Base-by-base conservation (phyloP, 768 basidiomycete genomes). In the Podaxis carcinomalis region DNA sequence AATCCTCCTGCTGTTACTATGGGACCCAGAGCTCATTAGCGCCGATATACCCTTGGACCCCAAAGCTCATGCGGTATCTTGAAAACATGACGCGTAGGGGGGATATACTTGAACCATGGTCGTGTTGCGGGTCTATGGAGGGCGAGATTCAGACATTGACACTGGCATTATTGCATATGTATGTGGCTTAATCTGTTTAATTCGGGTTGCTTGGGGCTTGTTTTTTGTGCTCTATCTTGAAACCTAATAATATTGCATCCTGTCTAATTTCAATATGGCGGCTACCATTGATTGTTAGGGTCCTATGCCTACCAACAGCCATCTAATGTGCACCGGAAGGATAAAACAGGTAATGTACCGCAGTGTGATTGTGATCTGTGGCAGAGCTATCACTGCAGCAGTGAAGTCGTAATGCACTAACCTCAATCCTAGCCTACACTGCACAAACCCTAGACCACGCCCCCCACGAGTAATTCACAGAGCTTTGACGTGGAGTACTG, bases 161-260 rank as follows among this genome's bases (percentile, higher is more conserved):
- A 42, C 47, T 57, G 56, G 44, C 56, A 56, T 25, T 42, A 37
- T 19, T 44, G 37, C 54, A 59, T 59, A 52, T 59, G 58, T 59
- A 59, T 59, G 37, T 51, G 46, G 40, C 51, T 44, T 59, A 59
- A 59, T 59, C 32, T 59, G 58, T 59, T 59, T 51, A 59, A 51
- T 59, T 51, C 23, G 39, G 39, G 23, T 36, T 59, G 42, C 37
- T 21, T 28, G 37, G 28, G 52, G 52, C 52, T 39, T 54, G 52
- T 14, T 11, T n/a, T 21, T 54, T 40, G 52, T 54, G 52, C 37
- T 54, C 28, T 36, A 51, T 42, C 19, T 51, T 58, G 57, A 50
- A 39, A 27, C 46, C 50, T 39, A 50, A 58, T 59, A 42, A 32
- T 42, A 35, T 39, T 50, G 19, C 46, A 51, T 35, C 28, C 19